Conservation (phyloP, 148 eudicot species). For the Rheum nobile region DNA sequence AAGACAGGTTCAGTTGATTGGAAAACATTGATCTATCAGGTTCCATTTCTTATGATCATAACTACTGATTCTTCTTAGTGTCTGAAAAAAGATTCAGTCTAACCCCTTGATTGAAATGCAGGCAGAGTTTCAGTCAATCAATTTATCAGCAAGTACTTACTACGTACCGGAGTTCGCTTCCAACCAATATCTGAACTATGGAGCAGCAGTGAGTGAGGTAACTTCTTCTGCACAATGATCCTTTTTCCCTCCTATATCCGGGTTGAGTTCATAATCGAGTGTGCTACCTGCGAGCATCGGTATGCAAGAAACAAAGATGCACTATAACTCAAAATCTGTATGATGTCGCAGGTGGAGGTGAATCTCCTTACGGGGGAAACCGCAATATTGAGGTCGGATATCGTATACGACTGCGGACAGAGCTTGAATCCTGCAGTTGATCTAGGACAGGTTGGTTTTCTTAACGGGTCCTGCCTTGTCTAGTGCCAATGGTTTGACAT, state of each 20-base stretch:
- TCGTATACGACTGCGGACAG: constrained; percentile 90
- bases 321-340: not conserved
- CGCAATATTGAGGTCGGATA: constrained; percentile 56
- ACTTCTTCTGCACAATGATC: not conserved
- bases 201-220: constrained; percentile 96
- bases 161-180: constrained; percentile 46
- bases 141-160: constrained; percentile 51
- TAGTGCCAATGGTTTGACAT: not conserved
- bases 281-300: not conserved
- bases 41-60: constrained; percentile 5
- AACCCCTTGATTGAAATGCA: constrained; percentile 15
- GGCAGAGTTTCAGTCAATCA: constrained; percentile 47
- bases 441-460: constrained; percentile 70
- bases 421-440: constrained; percentile 96
- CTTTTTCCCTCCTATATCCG: not conserved
- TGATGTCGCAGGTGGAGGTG: constrained; percentile 61
- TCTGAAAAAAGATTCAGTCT: not conserved
- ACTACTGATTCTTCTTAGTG: not conserved
- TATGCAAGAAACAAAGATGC: not conserved
- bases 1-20: constrained; percentile 44
- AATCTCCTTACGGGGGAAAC: constrained; percentile 87
- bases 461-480: not conserved
- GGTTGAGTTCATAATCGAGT: not conserved
- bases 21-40: constrained; percentile 56
- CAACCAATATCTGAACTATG: constrained; percentile 60